These are phyloP conservation scores for Teratosphaeriaceae sp. DNA, from an alignment of 2,329 filamentous ascomycete species.

Conservation along the genomic window DNA sequence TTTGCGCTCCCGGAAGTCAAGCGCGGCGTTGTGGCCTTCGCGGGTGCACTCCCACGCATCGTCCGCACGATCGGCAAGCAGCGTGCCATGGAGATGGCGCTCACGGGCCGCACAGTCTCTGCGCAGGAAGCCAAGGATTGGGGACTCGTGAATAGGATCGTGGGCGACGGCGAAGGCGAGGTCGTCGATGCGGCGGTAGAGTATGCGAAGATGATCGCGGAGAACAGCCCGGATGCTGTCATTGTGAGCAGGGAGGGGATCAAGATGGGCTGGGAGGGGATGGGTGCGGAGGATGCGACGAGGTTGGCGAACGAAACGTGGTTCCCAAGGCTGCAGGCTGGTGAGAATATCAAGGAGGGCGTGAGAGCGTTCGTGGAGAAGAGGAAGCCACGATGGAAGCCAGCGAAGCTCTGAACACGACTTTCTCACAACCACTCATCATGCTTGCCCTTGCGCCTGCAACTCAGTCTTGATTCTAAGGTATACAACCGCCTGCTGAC, in stretches of 20 bases:
- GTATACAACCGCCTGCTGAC: no score
- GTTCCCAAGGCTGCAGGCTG: constrained; percentile 30
- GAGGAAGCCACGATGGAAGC: constrained; percentile 20
- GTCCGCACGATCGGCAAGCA: constrained; percentile 44
- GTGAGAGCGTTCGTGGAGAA: constrained; percentile 43
- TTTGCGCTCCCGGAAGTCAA: constrained; percentile 48
- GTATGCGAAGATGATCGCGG: constrained; percentile 26
- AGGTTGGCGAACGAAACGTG: constrained; percentile 35
- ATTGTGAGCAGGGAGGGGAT: constrained; percentile 31
- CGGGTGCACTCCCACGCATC: constrained; percentile 44
- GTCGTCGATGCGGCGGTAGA: constrained; percentile 25
- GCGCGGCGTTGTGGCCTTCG: constrained; percentile 45
- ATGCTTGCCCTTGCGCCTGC: no score
- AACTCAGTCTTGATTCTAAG: no score
- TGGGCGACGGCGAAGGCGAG: not conserved
- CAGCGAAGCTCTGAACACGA: constrained; percentile 14
- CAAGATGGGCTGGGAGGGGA: constrained; percentile 30
- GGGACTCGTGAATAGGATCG: constrained; percentile 31
- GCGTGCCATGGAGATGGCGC: constrained; percentile 42
- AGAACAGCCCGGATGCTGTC: constrained; percentile 28
- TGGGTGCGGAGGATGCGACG: constrained; percentile 29
- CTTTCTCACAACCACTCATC: no score
- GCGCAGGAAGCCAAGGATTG: constrained; percentile 38
- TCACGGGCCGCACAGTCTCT: constrained; percentile 41
- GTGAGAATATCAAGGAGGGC: constrained; percentile 43